phyloP scores from a whole-genome alignment of 2,329 filamentous ascomycete species.

The Xenosphaeropsis pyriputrescens region DNA sequence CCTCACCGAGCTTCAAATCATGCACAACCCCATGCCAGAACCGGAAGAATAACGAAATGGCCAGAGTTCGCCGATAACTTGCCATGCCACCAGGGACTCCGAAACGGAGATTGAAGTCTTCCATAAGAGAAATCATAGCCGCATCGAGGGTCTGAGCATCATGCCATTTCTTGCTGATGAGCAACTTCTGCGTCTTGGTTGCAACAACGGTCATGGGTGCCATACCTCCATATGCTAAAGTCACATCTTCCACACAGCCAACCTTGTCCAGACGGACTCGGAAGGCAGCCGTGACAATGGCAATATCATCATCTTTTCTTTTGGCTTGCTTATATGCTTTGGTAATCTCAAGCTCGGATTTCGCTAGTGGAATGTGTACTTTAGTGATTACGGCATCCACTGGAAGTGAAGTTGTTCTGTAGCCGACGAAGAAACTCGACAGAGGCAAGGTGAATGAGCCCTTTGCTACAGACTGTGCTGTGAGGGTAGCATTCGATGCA shows the following conservation, averaged over 20 bases:
- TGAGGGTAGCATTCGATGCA: constrained; percentile 63
- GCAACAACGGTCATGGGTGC: constrained; percentile 74
- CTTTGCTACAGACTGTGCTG: constrained; percentile 44
- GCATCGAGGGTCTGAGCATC: constrained; percentile 72
- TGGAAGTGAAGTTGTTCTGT: constrained; percentile 70
- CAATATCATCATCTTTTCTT: constrained; percentile 92
- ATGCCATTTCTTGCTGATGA: constrained; percentile 63
- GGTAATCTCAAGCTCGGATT: constrained; percentile 60
- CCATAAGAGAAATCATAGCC: constrained; percentile 67
- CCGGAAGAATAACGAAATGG: constrained; percentile 85
- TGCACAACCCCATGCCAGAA: constrained; percentile 82
- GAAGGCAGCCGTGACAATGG: constrained; percentile 81
- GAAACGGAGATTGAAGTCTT: constrained; percentile 76
- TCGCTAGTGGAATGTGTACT: constrained; percentile 64
- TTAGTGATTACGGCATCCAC: constrained; percentile 69
- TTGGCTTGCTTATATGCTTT: constrained; percentile 92
- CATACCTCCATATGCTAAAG: constrained; percentile 87
- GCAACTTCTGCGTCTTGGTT: constrained; percentile 55
- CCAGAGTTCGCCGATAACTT: constrained; percentile 77
- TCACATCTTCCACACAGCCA: constrained; percentile 55
- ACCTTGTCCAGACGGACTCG: constrained; percentile 55
- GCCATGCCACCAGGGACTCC: constrained; percentile 94
- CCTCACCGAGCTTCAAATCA: constrained; percentile 32
- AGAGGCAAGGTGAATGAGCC: constrained; percentile 46
- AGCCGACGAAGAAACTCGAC: constrained; percentile 78